Conservation (phyloP, 2,329 filamentous ascomycete genomes). For the Apiospora pterosperma region DNA sequence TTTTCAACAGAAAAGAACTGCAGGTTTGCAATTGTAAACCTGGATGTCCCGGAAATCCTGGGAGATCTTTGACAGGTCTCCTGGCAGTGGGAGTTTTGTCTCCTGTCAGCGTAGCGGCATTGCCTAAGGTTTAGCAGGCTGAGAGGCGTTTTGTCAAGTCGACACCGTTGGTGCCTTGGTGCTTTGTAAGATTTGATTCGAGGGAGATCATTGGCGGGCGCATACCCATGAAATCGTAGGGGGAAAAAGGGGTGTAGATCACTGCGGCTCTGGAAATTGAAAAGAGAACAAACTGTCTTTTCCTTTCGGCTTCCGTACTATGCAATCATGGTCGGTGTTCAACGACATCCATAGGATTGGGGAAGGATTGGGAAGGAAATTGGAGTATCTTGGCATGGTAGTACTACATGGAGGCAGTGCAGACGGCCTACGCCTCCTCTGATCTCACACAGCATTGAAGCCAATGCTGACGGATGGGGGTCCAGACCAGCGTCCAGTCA, state of each 20-base stretch:
- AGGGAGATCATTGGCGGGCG: not conserved
- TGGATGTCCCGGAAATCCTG: not conserved
- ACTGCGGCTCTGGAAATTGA: not conserved
- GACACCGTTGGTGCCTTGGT: not conserved
- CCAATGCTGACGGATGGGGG: not conserved
- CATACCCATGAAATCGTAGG: not conserved
- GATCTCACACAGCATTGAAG: not conserved
- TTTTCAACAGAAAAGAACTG: not conserved
- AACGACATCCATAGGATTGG: not conserved
- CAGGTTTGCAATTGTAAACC: not conserved
- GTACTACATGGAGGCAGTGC: not conserved
- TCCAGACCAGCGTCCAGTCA: not conserved
- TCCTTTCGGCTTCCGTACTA: not conserved
- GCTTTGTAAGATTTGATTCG: not conserved
- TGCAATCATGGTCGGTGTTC: not conserved
- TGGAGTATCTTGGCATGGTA: not conserved
- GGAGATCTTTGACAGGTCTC: not conserved
- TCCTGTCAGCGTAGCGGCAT: not conserved
- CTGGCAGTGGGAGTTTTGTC: not conserved
- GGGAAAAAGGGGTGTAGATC: not conserved
- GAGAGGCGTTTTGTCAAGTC: not conserved
- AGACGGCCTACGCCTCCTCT: not conserved
- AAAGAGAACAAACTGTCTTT: not conserved
- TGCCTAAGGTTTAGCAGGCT: not conserved
- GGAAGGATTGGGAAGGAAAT: not conserved